A percentile compares a stretch with the other conserved stretches of the same genome.
phyloP scores from a whole-genome alignment of 2,329 filamentous ascomycete genomes.

The Sarocladium kiliense region DNA sequence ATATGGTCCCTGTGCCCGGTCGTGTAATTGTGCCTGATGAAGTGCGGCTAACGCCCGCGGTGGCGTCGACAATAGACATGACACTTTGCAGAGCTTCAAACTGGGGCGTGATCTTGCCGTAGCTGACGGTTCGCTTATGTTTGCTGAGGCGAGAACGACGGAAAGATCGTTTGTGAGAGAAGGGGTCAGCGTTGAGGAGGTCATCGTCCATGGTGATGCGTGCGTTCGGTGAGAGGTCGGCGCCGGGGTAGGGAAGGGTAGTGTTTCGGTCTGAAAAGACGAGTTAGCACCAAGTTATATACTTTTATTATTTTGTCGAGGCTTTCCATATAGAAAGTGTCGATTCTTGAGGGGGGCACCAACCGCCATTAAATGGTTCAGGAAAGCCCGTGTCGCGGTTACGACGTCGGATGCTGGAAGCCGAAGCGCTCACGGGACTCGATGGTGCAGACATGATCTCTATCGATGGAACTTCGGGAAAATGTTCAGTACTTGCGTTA shows the following conservation, averaged over 20 bases:
- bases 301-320: no score
- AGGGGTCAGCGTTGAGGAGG: constrained; percentile 24
- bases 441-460: constrained; percentile 21
- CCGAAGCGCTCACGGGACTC: constrained; percentile 13
- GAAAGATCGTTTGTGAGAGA: neutral
- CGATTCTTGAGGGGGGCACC: no score
- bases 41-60: constrained; percentile 18
- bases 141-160: constrained; percentile 42
- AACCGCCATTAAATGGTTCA: constrained; percentile 43
- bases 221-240: constrained; percentile 51
- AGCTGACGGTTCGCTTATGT: constrained; percentile 40
- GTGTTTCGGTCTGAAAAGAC: constrained; percentile 45
- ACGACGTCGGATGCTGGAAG: constrained; percentile 14
- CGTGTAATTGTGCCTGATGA: constrained; percentile 10
- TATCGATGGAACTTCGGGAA: constrained; percentile 4
- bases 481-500: constrained; percentile 2
- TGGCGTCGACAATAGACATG: constrained; percentile 22
- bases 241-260: constrained; percentile 57
- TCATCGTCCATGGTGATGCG: constrained; percentile 50
- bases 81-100: constrained; percentile 26
- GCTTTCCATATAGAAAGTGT: no score
- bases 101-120: constrained; percentile 34
- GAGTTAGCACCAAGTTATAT: no score
- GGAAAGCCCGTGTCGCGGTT: constrained; percentile 46
- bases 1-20: neutral